Evolutionary conservation across 192 early-diverging fungal species (phyloP).

Genomic region (Haplosporangium gracile): DNA sequence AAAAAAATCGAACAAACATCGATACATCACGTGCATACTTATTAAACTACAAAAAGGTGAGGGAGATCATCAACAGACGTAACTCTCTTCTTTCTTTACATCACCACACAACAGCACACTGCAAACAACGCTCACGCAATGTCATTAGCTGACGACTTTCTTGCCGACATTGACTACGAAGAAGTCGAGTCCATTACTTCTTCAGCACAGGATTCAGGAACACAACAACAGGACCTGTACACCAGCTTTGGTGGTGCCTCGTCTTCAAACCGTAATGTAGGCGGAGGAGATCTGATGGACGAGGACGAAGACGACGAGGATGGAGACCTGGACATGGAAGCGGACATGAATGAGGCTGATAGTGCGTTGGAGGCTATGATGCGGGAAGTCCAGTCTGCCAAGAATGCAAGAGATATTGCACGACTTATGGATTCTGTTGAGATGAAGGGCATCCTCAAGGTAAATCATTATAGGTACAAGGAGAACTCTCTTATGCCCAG

Average conservation of each 20-base stretch:
- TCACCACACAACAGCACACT: not conserved
- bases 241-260: not conserved
- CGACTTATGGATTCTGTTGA: slow-evolving; percentile 72
- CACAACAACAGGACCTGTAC: not conserved
- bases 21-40: not conserved
- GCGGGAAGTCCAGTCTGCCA: slow-evolving; percentile 56
- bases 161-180: slow-evolving; percentile 83
- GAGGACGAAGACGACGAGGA: slow-evolving; percentile 65
- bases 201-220: slow-evolving; percentile 33
- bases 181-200: slow-evolving; percentile 54
- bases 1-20: not conserved
- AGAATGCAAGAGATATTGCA: slow-evolving; percentile 75
- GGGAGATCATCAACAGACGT: not conserved
- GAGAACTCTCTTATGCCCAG: not conserved
- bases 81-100: not conserved
- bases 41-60: not conserved
- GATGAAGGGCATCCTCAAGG: slow-evolving; percentile 72
- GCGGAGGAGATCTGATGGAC: slow-evolving; percentile 40
- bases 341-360: slow-evolving; percentile 27
- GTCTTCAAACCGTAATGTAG: slow-evolving; percentile 35
- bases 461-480: slow-evolving; percentile 16
- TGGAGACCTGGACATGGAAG: slow-evolving; percentile 56
- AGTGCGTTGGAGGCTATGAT: slow-evolving; percentile 40
- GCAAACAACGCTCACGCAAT: slow-evolving; percentile 48
- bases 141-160: slow-evolving; percentile 87